Conservation (phyloP, 352 stramenopile genomes). For the Globisporangium nodosum region DNA sequence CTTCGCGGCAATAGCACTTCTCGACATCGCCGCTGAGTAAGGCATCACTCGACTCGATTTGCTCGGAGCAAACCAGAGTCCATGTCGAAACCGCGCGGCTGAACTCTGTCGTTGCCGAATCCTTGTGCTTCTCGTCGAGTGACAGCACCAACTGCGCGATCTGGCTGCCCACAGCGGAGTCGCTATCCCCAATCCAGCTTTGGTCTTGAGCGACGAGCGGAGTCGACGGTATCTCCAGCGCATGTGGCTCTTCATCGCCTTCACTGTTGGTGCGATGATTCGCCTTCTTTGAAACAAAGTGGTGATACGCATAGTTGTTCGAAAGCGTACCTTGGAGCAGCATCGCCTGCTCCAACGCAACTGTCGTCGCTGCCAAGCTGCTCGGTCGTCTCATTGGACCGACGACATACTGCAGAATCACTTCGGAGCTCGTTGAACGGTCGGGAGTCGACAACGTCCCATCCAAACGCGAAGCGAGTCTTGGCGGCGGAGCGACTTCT, state of each 20-base stretch:
- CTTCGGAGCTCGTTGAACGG: slow-evolving; percentile 2
- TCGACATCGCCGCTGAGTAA: background rate
- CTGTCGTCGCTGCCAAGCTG: background rate
- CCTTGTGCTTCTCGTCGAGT: background rate
- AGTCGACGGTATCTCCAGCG: background rate
- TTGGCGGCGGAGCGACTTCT: slow-evolving; percentile 11
- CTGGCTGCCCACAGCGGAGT: background rate
- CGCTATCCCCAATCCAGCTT: background rate
- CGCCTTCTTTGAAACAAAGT: slow-evolving; percentile 17
- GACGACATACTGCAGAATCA: slow-evolving; percentile 22
- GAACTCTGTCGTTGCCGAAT: background rate
- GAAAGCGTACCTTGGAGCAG: slow-evolving; percentile 27
- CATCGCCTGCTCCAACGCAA: background rate
- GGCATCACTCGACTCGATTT: background rate
- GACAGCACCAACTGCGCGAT: slow-evolving; percentile 8
- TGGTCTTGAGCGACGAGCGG: background rate
- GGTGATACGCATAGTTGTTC: slow-evolving; percentile 23
- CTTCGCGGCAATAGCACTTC: background rate
- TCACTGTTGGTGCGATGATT: background rate
- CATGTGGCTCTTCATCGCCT: background rate
- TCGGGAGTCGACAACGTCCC: background rate
- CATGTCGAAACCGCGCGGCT: background rate
- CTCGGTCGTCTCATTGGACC: slow-evolving; percentile 14
- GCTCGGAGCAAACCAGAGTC: background rate
- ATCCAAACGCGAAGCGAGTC: background rate